Evolutionary conservation across 345 rosid genomes (phyloP).

Genomic region (Camelina hispida): DNA sequence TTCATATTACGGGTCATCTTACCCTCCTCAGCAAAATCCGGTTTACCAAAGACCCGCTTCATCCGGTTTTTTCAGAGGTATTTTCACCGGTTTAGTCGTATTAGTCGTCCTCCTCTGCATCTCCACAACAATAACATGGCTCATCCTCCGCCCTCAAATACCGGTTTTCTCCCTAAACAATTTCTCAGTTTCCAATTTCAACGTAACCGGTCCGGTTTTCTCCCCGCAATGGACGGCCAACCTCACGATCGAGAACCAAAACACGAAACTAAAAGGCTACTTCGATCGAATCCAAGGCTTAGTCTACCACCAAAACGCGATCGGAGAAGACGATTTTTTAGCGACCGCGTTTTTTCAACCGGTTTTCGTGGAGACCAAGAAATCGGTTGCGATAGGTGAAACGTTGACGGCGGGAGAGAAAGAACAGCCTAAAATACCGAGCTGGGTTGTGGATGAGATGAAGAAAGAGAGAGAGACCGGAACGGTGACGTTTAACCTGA

Average conservation of each 20-base stretch:
- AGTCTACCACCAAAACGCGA: slow-evolving; percentile 20
- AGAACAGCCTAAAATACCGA: slow-evolving; percentile 40
- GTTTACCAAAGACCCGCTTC: slow-evolving; percentile 29
- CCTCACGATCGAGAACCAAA: slow-evolving; percentile 44
- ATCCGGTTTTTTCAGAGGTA: slow-evolving; percentile 47
- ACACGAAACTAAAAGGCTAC: slow-evolving; percentile 47
- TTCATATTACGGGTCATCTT: slow-evolving; percentile 45
- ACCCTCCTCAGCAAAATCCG: slow-evolving; percentile 38
- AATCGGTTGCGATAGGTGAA: slow-evolving; percentile 33
- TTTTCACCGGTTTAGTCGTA: slow-evolving; percentile 46
- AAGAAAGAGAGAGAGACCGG: slow-evolving; percentile 46
- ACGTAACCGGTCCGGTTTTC: slow-evolving; percentile 44
- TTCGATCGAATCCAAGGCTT: slow-evolving; percentile 44
- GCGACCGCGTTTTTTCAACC: slow-evolving; percentile 37
- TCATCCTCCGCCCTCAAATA: slow-evolving; percentile 44
- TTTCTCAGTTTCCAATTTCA: slow-evolving; percentile 45
- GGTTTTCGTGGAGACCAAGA: slow-evolving; percentile 42
- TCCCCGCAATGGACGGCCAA: slow-evolving; percentile 47
- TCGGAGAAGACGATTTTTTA: slow-evolving; percentile 39
- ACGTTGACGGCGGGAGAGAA: slow-evolving; percentile 39
- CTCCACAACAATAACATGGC: slow-evolving; percentile 45
- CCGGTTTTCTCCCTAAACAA: slow-evolving; percentile 45
- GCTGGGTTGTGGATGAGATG: slow-evolving; percentile 46
- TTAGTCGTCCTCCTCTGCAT: slow-evolving; percentile 45
- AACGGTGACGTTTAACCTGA: slow-evolving; percentile 44